These are phyloP conservation scores for Cordyceps cicadae DNA, from an alignment of 2,329 filamentous ascomycete genomes.

Conservation along the genomic window DNA sequence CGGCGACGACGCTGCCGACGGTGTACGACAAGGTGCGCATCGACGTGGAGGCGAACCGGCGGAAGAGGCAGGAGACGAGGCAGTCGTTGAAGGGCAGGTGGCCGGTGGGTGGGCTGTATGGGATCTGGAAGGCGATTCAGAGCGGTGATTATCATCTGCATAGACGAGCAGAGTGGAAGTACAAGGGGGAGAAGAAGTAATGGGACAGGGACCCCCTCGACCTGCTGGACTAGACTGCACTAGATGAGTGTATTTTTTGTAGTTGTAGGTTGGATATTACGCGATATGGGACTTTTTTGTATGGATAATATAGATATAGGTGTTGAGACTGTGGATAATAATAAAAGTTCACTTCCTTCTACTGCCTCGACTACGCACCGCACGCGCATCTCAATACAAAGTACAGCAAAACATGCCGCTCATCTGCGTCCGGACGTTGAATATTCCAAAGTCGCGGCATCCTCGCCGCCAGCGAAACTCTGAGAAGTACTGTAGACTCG, in stretches of 20 bases:
- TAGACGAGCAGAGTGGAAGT: slow-evolving; percentile 45
- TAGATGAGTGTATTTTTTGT: neutral
- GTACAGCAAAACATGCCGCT: neutral
- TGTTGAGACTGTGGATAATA: too few relatives aligned
- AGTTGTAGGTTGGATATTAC: neutral
- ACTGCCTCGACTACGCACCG: too few relatives aligned
- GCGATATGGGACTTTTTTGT: neutral
- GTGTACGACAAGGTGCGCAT: slow-evolving; percentile 66
- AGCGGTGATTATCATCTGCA: slow-evolving; percentile 50
- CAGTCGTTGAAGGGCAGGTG: slow-evolving; percentile 38
- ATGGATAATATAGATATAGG: too few relatives aligned
- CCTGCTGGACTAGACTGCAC: neutral
- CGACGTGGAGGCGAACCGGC: slow-evolving; percentile 36
- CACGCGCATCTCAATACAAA: too few relatives aligned
- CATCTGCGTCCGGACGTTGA: neutral
- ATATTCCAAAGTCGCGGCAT: neutral
- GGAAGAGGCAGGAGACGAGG: slow-evolving; percentile 29
- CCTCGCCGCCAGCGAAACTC: neutral
- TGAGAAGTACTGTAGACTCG: neutral
- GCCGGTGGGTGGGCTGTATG: slow-evolving; percentile 52
- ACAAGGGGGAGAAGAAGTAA: slow-evolving; percentile 25
- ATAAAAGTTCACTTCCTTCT: too few relatives aligned
- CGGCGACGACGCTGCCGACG: slow-evolving; percentile 52
- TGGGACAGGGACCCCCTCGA: neutral
- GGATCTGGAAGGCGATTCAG: slow-evolving; percentile 50